Evolutionary conservation across 257 asterid species (phyloP).

Genomic region (Voacanga thouarsii): DNA sequence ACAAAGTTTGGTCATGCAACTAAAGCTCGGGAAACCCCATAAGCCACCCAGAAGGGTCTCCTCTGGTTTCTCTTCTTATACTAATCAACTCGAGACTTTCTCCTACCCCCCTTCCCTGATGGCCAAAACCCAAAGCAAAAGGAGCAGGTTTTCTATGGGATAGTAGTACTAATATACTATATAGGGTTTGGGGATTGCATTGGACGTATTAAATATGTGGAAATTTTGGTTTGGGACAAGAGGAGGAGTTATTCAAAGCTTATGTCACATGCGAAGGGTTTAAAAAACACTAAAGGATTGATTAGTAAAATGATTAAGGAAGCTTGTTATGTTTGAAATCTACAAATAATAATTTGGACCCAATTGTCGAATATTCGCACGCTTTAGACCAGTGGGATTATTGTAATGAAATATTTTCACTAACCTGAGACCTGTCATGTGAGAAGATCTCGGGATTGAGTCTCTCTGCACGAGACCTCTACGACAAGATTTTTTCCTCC

Average conservation of each 20-base stretch:
- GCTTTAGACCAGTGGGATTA: conserved; percentile 45
- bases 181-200: neutral
- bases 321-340: conserved; percentile 34
- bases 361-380: conserved; percentile 82
- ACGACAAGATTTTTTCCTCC: conserved; percentile 18
- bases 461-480: conserved; percentile 34
- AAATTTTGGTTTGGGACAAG: conserved; percentile 8
- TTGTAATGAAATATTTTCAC: conserved; percentile 9
- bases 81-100: conserved; percentile 7
- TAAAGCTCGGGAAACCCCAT: conserved; percentile 30
- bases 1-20: conserved; percentile 42
- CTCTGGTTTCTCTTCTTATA: neutral
- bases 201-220: neutral
- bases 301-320: conserved; percentile 40
- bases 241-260: conserved; percentile 43
- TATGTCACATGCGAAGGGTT: conserved; percentile 47
- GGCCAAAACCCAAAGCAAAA: neutral
- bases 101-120: neutral
- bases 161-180: no score
- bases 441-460: conserved; percentile 77
- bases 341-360: conserved; percentile 33
- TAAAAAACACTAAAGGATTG: conserved; percentile 23
- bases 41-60: neutral
- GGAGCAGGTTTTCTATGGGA: neutral
- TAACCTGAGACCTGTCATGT: conserved; percentile 42